Conservation (phyloP, 2,329 filamentous ascomycete species). For the Hymenoscyphus albidus region DNA sequence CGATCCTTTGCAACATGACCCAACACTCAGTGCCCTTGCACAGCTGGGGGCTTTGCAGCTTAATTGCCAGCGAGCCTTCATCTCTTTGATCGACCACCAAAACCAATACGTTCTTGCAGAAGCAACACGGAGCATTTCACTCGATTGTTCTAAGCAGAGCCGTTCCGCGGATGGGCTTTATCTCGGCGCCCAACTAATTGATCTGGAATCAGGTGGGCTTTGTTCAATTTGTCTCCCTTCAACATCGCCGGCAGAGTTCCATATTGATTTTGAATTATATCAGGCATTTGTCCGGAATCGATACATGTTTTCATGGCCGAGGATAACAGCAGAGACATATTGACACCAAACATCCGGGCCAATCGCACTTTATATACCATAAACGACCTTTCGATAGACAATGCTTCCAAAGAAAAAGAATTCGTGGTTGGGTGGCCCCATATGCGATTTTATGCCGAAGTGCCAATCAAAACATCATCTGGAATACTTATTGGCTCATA, state of each 20-base stretch:
- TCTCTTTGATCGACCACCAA: slow-evolving; percentile 36
- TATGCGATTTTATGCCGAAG: slow-evolving; percentile 30
- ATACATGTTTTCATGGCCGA: slow-evolving; percentile 23
- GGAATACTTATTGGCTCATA: slow-evolving; percentile 52
- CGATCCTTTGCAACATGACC: slow-evolving; percentile 31
- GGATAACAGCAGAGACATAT: slow-evolving; percentile 16
- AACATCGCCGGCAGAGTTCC: not conserved
- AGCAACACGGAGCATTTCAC: slow-evolving; percentile 24
- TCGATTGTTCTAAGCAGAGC: slow-evolving; percentile 11
- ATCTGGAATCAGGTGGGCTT: slow-evolving; percentile 7
- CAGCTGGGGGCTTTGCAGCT: slow-evolving; percentile 47
- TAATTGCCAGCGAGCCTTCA: slow-evolving; percentile 42
- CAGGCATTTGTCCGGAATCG: slow-evolving; percentile 25
- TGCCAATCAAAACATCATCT: slow-evolving; percentile 26
- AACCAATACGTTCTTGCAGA: slow-evolving; percentile 29
- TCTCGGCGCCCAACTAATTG: slow-evolving; percentile 20
- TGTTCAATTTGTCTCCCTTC: not conserved
- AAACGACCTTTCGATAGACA: slow-evolving; percentile 22
- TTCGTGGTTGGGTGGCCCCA: slow-evolving; percentile 24
- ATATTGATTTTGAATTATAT: not conserved
- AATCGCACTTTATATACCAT: slow-evolving; percentile 22
- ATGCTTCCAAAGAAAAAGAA: slow-evolving; percentile 19
- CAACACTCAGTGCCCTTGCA: slow-evolving; percentile 41
- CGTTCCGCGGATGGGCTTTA: slow-evolving; percentile 21
- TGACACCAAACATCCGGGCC: slow-evolving; percentile 13